Conservation (phyloP, 2,329 filamentous ascomycete species). For the Phialophora tarda region DNA sequence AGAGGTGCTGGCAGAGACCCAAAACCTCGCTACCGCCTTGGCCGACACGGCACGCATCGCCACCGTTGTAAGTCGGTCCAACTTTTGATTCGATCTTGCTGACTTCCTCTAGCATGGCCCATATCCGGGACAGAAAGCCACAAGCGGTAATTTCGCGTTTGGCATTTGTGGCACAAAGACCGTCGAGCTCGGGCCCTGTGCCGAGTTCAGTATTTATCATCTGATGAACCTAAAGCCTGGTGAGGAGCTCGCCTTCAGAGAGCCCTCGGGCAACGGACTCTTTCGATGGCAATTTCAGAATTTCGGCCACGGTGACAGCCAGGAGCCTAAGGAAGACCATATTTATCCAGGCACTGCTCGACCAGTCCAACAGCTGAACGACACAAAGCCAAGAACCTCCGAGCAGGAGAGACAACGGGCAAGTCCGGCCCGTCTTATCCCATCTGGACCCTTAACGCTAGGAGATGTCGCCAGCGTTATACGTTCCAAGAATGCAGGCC, state of each 20-base stretch:
- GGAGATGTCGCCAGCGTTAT: slow-evolving; percentile 11
- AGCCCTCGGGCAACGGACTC: not conserved
- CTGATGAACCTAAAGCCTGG: slow-evolving; percentile 51
- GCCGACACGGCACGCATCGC: not conserved
- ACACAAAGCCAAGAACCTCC: not conserved
- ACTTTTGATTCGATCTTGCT: not conserved
- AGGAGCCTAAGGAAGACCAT: not conserved
- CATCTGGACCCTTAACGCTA: not conserved
- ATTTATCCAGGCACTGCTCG: not conserved
- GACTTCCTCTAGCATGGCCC: slow-evolving; percentile 51
- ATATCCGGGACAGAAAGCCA: slow-evolving; percentile 59
- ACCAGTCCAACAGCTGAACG: not conserved
- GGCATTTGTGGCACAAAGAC: slow-evolving; percentile 41
- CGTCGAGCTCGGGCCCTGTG: slow-evolving; percentile 48
- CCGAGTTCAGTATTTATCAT: slow-evolving; percentile 57
- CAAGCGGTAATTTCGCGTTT: slow-evolving; percentile 57
- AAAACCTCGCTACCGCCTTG: not conserved
- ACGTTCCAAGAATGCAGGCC: slow-evolving; percentile 10
- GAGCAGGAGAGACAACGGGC: not conserved
- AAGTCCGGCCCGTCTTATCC: not conserved
- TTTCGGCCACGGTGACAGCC: not conserved
- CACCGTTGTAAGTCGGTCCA: not conserved
- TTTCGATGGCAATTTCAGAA: slow-evolving; percentile 7
- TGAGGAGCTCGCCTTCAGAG: slow-evolving; percentile 15
- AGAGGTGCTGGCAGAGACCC: slow-evolving; percentile 5